phyloP scores from a whole-genome alignment of 805 yeast species.

The Candida rishiriensis region DNA sequence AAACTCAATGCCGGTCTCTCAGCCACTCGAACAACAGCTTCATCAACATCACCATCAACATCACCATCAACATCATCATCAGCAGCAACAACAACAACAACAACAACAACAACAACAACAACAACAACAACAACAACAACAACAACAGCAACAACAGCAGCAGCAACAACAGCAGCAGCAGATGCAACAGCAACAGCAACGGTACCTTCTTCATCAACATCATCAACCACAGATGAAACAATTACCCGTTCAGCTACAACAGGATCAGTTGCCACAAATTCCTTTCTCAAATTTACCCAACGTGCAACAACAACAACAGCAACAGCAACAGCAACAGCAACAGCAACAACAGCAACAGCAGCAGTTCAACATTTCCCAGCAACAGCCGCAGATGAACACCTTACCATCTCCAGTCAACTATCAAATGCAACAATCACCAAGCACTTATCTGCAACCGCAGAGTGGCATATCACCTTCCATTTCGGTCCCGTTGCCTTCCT shows the following conservation, averaged over 20 bases:
- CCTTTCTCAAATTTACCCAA: too few species aligned
- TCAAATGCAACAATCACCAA: too few species aligned
- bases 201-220: neutral
- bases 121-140: neutral
- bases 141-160: neutral
- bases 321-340: neutral
- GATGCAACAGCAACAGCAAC: neutral
- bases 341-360: neutral
- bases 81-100: neutral
- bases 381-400: neutral
- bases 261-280: neutral
- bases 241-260: neutral
- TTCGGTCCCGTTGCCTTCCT: too few species aligned
- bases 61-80: neutral
- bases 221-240: neutral
- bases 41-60: neutral
- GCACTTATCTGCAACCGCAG: too few species aligned
- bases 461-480: too few species aligned
- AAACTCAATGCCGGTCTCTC: neutral
- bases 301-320: neutral
- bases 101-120: constrained; percentile 1
- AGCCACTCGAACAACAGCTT: neutral
- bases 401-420: too few species aligned
- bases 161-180: neutral
- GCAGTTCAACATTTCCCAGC: neutral